Conservation (phyloP, 129 eudicot genomes). For the Oenanthe sinensis region DNA sequence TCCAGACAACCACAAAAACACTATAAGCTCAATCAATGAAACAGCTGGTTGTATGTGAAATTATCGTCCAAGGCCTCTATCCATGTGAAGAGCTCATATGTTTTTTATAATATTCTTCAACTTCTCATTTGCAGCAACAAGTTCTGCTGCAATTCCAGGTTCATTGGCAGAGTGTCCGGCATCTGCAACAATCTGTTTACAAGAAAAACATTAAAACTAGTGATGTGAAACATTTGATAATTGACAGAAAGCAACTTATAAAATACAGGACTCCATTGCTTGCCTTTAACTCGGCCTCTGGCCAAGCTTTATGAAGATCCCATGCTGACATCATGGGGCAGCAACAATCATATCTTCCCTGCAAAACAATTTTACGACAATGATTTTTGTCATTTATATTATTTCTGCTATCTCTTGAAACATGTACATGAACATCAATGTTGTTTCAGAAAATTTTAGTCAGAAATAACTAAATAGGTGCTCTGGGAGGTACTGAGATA, state of each 20-base stretch:
- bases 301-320: slow-evolving; percentile 99
- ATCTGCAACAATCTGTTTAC: slow-evolving; percentile 61
- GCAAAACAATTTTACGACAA: slow-evolving; percentile 14
- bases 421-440: neutral
- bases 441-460: neutral
- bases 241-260: neutral
- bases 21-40: neutral
- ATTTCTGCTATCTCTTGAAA: neutral
- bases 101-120: neutral
- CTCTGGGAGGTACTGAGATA: neutral
- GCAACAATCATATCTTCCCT: slow-evolving; percentile 96
- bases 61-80: neutral
- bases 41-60: neutral
- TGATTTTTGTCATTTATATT: neutral
- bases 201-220: neutral
- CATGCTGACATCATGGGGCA: slow-evolving; percentile 99
- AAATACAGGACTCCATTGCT: neutral
- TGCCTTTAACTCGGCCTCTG: slow-evolving; percentile 92
- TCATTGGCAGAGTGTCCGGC: slow-evolving; percentile 99
- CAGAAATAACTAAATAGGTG: neutral
- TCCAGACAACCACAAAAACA: neutral
- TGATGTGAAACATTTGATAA: neutral
- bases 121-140: slow-evolving; percentile 91
- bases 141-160: slow-evolving; percentile 75
- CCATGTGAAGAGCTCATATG: neutral